These are phyloP conservation scores for Corymbia citriodora DNA, from an alignment of 441 rosid species.

Conservation along the genomic window DNA sequence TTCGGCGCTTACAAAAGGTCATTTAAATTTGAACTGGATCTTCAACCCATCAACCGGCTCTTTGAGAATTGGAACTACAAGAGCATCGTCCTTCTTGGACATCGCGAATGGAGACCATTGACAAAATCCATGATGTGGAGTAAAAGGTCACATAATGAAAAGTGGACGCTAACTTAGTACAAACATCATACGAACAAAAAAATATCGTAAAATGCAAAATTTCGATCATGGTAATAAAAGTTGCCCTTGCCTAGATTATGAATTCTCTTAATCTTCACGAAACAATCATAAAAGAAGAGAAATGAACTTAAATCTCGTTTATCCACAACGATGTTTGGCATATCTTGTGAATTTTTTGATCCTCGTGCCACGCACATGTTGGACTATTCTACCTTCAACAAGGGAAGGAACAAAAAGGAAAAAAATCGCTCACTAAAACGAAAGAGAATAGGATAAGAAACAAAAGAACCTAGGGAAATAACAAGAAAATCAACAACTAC, in stretches of 20 bases:
- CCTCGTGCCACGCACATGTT: background rate
- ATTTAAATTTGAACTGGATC: background rate
- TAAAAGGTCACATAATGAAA: background rate
- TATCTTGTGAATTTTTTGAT: background rate
- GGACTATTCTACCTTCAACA: background rate
- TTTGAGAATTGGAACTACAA: background rate
- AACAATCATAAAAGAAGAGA: background rate
- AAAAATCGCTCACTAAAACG: too few species aligned
- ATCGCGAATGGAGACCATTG: background rate
- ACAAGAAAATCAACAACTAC: background rate
- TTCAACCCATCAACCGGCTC: background rate
- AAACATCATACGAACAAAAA: background rate
- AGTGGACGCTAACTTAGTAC: background rate
- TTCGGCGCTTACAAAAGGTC: background rate
- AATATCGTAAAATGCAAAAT: background rate
- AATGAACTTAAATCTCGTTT: background rate
- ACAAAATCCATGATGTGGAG: background rate
- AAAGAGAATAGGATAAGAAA: background rate
- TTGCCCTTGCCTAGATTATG: background rate
- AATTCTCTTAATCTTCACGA: background rate
- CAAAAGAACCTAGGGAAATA: background rate
- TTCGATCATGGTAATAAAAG: background rate
- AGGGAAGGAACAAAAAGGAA: background rate
- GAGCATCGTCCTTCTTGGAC: background rate
- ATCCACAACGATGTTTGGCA: background rate